phyloP scores from a whole-genome alignment of 2,329 filamentous ascomycete species.

The Colletotrichum horii region DNA sequence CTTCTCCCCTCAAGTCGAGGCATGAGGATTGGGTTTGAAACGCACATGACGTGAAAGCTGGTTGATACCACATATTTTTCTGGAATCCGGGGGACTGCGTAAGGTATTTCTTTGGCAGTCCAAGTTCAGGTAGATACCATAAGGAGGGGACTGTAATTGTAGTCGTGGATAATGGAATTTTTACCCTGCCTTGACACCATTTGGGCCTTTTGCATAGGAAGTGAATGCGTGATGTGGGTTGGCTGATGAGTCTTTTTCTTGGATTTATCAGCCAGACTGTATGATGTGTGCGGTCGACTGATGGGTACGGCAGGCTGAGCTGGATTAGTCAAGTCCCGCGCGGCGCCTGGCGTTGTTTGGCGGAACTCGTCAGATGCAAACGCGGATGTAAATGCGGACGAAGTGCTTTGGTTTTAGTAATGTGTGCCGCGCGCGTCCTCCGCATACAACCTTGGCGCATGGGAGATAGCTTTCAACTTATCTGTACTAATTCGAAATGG shows the following conservation, averaged over 20 bases:
- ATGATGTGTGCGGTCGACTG: neutral
- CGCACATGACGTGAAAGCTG: slow-evolving; percentile 6
- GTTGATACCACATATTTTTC: slow-evolving; percentile 19
- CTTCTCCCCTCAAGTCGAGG: neutral
- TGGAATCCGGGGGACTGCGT: slow-evolving; percentile 3
- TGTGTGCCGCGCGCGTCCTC: neutral
- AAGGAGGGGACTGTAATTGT: slow-evolving; percentile 16
- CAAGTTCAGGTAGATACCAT: slow-evolving; percentile 6
- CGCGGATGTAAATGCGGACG: neutral
- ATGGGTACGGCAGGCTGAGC: neutral
- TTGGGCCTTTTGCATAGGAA: neutral
- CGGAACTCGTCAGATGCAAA: neutral
- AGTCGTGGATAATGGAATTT: slow-evolving; percentile 18
- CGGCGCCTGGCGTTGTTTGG: neutral
- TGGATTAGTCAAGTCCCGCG: neutral
- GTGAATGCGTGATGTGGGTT: neutral
- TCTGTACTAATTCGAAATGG: neutral
- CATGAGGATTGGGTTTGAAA: neutral
- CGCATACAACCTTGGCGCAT: neutral
- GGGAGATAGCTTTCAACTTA: neutral
- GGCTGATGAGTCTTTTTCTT: neutral
- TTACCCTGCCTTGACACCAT: neutral
- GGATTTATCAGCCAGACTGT: neutral
- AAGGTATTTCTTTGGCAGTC: neutral
- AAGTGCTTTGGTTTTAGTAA: neutral